A percentile compares a stretch with the other conserved stretches of the same genome.
Evolutionary conservation across 2,329 filamentous ascomycete genomes (phyloP).

Genomic region (Aureobasidium sp.): DNA sequence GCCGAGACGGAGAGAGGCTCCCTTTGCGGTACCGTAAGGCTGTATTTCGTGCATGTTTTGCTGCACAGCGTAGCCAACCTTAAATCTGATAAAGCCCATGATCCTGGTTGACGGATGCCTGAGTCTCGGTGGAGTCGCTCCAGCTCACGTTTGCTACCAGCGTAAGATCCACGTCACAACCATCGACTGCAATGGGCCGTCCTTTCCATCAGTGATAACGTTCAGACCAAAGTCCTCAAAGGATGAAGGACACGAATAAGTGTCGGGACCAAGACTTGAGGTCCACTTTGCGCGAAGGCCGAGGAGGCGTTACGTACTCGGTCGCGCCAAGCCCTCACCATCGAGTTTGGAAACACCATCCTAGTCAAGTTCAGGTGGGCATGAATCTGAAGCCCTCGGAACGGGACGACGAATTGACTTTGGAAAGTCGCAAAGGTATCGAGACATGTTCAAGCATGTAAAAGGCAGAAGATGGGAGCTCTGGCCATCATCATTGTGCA

Average conservation of each 20-base stretch:
- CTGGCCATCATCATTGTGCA: neutral
- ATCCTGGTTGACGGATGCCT: constrained; percentile 1
- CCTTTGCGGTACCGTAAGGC: neutral
- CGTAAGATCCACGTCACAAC: neutral
- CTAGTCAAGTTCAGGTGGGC: neutral
- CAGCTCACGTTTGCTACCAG: neutral
- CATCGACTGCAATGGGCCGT: neutral
- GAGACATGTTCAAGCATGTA: neutral
- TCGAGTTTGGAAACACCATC: neutral
- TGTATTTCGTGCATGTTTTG: neutral
- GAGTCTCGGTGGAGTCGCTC: neutral
- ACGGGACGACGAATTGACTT: neutral
- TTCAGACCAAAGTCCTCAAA: neutral
- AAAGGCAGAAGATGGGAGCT: neutral
- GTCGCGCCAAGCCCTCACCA: constrained; percentile 10
- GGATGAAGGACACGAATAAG: neutral
- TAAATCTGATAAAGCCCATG: neutral
- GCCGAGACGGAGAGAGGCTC: neutral
- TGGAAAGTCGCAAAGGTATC: neutral
- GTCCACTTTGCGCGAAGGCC: neutral
- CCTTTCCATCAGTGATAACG: neutral
- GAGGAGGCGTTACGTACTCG: constrained; percentile 2
- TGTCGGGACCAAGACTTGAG: neutral
- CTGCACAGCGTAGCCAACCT: neutral
- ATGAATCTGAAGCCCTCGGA: neutral